A percentile compares a stretch with the other conserved stretches of the same genome.
Evolutionary conservation across 192 early-diverging fungal genomes (phyloP).

Genomic region (Fimicolochytrium jonesii): DNA sequence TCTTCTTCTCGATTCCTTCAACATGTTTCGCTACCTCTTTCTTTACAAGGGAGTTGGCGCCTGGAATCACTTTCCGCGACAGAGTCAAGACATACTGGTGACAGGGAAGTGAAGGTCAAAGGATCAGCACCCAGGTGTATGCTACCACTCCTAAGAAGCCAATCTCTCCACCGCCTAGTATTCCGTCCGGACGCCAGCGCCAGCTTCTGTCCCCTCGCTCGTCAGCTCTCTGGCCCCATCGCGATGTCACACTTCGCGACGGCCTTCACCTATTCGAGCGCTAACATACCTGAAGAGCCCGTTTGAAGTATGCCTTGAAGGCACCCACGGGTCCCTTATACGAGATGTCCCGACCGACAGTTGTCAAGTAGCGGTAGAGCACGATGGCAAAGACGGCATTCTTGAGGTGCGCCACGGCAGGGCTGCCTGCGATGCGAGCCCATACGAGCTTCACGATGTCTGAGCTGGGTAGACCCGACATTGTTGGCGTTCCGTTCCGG

Average conservation of each 20-base stretch:
- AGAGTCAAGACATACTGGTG: too few relatives aligned
- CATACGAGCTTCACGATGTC: neutral
- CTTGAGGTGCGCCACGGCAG: conserved; percentile 42
- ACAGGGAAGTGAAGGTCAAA: too few relatives aligned
- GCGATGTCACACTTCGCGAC: too few relatives aligned
- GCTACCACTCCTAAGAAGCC: too few relatives aligned
- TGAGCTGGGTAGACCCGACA: neutral
- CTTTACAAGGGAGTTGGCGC: conserved; percentile 63
- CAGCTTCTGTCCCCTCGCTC: too few relatives aligned
- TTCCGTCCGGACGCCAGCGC: too few relatives aligned
- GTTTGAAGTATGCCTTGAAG: conserved; percentile 36
- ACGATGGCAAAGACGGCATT: conserved; percentile 62
- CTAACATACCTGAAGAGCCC: conserved; percentile 48
- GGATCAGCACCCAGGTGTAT: too few relatives aligned
- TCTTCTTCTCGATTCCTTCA: conserved; percentile 74
- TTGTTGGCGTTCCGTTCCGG: neutral
- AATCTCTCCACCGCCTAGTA: too few relatives aligned
- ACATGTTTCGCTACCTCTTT: conserved; percentile 73
- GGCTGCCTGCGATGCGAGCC: neutral
- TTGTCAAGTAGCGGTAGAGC: conserved; percentile 43
- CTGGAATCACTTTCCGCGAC: conserved; percentile 31
- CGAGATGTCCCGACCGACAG: conserved; percentile 36
- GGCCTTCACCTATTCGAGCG: too few relatives aligned
- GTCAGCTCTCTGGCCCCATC: too few relatives aligned
- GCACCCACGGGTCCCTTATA: conserved; percentile 57